Conservation (phyloP, 192 early-diverging fungal genomes). For the Mortierella antarctica region DNA sequence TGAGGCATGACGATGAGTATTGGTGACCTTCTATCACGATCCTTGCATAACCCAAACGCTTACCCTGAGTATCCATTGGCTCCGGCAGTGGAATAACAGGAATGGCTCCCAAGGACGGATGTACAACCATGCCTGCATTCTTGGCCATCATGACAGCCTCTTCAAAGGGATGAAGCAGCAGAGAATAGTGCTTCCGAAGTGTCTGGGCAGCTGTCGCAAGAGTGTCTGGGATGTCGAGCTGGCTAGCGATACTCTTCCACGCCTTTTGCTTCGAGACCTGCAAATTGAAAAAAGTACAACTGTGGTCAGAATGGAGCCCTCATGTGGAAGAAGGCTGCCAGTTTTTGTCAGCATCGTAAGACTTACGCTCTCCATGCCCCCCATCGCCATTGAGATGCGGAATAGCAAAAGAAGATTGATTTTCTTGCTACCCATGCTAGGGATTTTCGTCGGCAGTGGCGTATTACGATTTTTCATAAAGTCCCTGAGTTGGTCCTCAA, state of each 20-base stretch:
- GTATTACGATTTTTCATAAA: conserved; percentile 46
- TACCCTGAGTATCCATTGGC: conserved; percentile 42
- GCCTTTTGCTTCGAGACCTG: conserved; percentile 54
- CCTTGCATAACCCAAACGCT: too few species aligned
- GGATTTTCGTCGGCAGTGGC: conserved; percentile 46
- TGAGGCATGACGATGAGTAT: neutral
- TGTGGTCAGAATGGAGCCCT: neutral
- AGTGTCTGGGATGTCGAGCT: conserved; percentile 49
- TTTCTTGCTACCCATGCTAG: conserved; percentile 53
- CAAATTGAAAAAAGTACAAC: neutral
- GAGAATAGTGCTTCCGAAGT: conserved; percentile 47
- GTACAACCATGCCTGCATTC: conserved; percentile 33
- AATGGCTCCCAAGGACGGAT: conserved; percentile 35
- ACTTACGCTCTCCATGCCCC: conserved; percentile 54
- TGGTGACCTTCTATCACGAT: too few species aligned
- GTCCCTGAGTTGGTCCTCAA: conserved; percentile 45
- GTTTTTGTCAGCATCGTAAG: neutral
- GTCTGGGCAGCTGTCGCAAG: conserved; percentile 51
- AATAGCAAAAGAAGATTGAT: conserved; percentile 46
- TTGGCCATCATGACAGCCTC: conserved; percentile 38
- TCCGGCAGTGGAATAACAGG: conserved; percentile 43
- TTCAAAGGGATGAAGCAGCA: conserved; percentile 49
- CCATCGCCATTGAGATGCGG: conserved; percentile 49
- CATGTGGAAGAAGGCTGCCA: neutral
- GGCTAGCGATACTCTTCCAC: conserved; percentile 50